phyloP scores from a whole-genome alignment of 140 eudicot genomes.

The Cichorium intybus region DNA sequence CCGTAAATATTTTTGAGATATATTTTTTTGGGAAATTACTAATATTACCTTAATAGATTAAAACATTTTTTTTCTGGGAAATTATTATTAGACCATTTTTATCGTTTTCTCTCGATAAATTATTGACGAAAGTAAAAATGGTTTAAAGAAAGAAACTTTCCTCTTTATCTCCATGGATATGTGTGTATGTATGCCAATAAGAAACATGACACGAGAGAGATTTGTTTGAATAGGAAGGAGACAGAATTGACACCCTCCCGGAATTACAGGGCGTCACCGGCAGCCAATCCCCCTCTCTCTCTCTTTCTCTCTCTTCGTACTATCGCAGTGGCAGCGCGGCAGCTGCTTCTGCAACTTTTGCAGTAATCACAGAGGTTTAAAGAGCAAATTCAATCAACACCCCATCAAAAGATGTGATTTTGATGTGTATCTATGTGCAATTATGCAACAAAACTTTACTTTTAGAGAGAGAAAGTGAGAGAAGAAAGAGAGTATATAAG shows the following conservation, averaged over 20 bases:
- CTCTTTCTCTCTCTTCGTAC: constrained; percentile 27
- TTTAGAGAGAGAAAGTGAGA: constrained; percentile 36
- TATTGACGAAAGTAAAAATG: neutral
- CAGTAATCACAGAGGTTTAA: constrained; percentile 34
- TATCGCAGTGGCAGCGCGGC: constrained; percentile 41
- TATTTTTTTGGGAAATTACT: too few species aligned
- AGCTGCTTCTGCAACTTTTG: constrained; percentile 42
- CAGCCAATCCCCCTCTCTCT: constrained; percentile 26
- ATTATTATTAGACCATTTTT: too few species aligned
- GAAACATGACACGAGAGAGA: constrained; percentile 45
- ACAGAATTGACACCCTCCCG: constrained; percentile 97
- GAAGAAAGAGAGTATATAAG: constrained; percentile 11
- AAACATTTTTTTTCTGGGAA: too few species aligned
- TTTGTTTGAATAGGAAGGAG: constrained; percentile 58
- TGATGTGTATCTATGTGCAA: constrained; percentile 23
- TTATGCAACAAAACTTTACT: constrained; percentile 15
- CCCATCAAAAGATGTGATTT: constrained; percentile 33
- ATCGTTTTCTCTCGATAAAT: too few species aligned
- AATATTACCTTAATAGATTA: too few species aligned
- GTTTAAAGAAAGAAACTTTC: neutral
- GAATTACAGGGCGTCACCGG: constrained; percentile 71
- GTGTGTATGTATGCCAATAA: constrained; percentile 21
- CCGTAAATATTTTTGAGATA: too few species aligned
- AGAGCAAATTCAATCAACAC: constrained; percentile 22
- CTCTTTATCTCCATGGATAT: neutral